Conservation (phyloP, 768 basidiomycete species). For the Tricholoma terreum region DNA sequence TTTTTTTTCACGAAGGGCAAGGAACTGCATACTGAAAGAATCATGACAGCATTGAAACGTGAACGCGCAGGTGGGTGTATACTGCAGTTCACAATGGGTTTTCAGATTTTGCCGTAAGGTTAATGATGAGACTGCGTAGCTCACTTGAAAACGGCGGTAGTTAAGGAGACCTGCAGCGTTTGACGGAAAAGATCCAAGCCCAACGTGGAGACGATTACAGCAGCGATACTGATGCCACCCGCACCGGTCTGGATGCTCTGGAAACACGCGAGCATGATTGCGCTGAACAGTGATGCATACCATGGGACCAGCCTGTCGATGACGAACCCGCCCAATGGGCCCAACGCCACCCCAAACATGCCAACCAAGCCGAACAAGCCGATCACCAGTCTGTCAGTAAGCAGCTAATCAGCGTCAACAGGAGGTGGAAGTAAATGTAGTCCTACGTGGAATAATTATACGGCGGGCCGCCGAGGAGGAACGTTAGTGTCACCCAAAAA, state of each 20-base stretch:
- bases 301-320: conserved; percentile 76
- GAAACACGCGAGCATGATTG: conserved; percentile 44
- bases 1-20: background rate
- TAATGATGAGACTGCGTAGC: conserved; percentile 2
- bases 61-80: conserved; percentile 52
- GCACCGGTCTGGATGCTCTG: conserved; percentile 66
- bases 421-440: background rate
- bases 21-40: conserved; percentile 53
- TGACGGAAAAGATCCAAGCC: conserved; percentile 77
- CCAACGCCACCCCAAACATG: conserved; percentile 64
- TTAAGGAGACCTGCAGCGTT: conserved; percentile 64
- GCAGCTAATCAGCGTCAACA: background rate
- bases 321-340: conserved; percentile 64
- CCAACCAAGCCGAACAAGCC: conserved; percentile 77
- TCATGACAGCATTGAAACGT: conserved; percentile 72
- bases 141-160: conserved; percentile 58
- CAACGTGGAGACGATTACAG: conserved; percentile 66
- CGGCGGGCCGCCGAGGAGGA: conserved; percentile 72
- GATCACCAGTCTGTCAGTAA: conserved; percentile 42
- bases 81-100: conserved; percentile 20
- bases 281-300: conserved; percentile 65
- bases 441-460: conserved; percentile 74
- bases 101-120: conserved; percentile 3
- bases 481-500: conserved; percentile 78
- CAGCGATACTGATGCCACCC: conserved; percentile 66